These are phyloP conservation scores for Trichoderma asperelloides DNA, from an alignment of 495 filamentous ascomycete genomes.

Conservation along the genomic window DNA sequence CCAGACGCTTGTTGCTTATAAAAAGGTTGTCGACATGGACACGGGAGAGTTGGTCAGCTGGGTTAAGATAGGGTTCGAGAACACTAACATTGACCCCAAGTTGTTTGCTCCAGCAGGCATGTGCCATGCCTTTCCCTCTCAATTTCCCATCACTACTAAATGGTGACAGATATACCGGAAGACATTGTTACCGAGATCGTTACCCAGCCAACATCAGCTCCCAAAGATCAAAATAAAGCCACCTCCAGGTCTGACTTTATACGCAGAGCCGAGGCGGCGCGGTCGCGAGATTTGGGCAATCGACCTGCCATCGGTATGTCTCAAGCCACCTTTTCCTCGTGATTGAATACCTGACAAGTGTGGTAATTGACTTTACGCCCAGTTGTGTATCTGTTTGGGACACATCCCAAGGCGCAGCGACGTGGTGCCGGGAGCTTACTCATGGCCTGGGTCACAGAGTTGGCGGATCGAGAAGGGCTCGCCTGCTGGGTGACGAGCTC, in stretches of 20 bases:
- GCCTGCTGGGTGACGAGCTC: slow-evolving; percentile 1
- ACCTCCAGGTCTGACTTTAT: neutral
- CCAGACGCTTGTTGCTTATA: neutral
- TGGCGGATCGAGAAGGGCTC: neutral
- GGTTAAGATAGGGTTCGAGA: neutral
- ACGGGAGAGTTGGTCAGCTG: neutral
- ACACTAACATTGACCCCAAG: neutral
- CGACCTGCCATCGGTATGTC: slow-evolving; percentile 1
- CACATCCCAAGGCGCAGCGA: neutral
- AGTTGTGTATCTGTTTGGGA: neutral
- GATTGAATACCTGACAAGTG: neutral
- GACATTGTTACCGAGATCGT: neutral
- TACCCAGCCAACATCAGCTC: neutral
- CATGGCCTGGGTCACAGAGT: neutral
- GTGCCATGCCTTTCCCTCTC: neutral
- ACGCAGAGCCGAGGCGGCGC: neutral
- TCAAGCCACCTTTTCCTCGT: neutral
- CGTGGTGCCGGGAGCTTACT: neutral
- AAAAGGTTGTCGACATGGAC: neutral
- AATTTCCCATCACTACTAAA: neutral
- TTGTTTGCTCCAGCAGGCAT: neutral
- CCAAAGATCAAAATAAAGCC: neutral
- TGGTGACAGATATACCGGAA: neutral
- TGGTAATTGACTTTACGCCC: neutral
- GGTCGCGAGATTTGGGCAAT: neutral